These are phyloP conservation scores for Linnemannia zychae DNA, from an alignment of 192 early-diverging fungal species.

Conservation along the genomic window DNA sequence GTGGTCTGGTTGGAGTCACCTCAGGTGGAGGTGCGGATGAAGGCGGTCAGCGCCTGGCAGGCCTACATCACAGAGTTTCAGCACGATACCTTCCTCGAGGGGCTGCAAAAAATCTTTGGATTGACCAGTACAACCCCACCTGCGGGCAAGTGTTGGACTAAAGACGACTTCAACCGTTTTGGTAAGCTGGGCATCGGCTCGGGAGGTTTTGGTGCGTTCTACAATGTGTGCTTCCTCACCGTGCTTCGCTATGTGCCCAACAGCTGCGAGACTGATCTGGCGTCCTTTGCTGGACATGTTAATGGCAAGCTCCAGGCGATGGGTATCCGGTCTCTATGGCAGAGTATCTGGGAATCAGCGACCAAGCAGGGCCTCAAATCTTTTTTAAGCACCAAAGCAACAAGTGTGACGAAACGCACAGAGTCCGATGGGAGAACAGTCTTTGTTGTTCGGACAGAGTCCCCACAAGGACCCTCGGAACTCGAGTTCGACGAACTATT, in stretches of 20 bases:
- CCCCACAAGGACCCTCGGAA: conserved; percentile 7
- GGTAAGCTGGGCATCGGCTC: conserved; percentile 15
- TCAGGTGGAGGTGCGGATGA: not conserved
- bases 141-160: conserved; percentile 1
- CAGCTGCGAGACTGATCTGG: conserved; percentile 12
- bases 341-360: conserved; percentile 18
- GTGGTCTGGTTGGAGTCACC: conserved; percentile 6
- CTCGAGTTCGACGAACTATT: conserved; percentile 13
- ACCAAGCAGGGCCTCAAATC: conserved; percentile 15
- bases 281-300: conserved; percentile 12
- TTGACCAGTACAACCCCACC: conserved; percentile 5
- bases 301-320: conserved; percentile 6
- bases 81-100: conserved; percentile 12
- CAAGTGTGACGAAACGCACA: conserved; percentile 18
- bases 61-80: conserved; percentile 17
- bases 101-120: conserved; percentile 14
- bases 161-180: conserved; percentile 16
- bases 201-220: conserved; percentile 14
- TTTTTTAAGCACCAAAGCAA: conserved; percentile 15
- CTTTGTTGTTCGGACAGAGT: conserved; percentile 12
- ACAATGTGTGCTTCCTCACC: conserved; percentile 14
- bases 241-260: conserved; percentile 9
- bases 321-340: conserved; percentile 16
- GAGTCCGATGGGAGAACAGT: conserved; percentile 9
- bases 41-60: conserved; percentile 3